These are phyloP conservation scores for Furculomyces boomerangus DNA, from an alignment of 371 early-diverging fungal genomes.

Conservation along the genomic window DNA sequence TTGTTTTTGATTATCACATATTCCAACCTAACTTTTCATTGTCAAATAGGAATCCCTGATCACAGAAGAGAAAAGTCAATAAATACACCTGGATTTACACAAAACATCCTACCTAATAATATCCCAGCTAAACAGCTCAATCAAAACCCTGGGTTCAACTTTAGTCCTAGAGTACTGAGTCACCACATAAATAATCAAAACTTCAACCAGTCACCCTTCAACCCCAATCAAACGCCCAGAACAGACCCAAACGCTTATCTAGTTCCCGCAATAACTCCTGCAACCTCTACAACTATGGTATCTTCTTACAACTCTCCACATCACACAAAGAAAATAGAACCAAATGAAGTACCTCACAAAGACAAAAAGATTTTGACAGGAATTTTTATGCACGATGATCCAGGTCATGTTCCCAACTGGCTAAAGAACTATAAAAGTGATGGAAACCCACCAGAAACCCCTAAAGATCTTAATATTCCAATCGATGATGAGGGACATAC, in stretches of 20 bases:
- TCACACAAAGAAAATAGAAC: not conserved
- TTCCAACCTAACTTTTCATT: too few species aligned
- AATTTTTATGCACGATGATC: slow-evolving; percentile 18
- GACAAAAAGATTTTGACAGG: slow-evolving; percentile 18
- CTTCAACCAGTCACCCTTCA: too few species aligned
- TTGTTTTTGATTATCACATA: too few species aligned
- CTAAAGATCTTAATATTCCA: slow-evolving; percentile 43
- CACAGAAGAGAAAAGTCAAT: too few species aligned
- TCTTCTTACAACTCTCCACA: too few species aligned
- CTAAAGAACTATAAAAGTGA: slow-evolving; percentile 1
- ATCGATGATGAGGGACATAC: slow-evolving; percentile 92
- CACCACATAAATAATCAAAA: too few species aligned
- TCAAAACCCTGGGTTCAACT: too few species aligned
- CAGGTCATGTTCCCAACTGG: slow-evolving; percentile 18
- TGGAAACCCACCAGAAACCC: not conserved
- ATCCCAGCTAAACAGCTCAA: too few species aligned
- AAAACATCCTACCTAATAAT: too few species aligned
- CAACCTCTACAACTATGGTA: not conserved
- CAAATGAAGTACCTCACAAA: slow-evolving; percentile 2
- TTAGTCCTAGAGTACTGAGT: too few species aligned
- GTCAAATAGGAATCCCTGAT: too few species aligned
- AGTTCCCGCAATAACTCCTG: not conserved
- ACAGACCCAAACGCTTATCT: not conserved
- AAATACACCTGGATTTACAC: too few species aligned
- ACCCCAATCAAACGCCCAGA: not conserved